Evolutionary conservation across 2,329 filamentous ascomycete species (phyloP), one percentile per base, ranked within the genome.

Genomic region (Talaromyces atroroseus): DNA sequence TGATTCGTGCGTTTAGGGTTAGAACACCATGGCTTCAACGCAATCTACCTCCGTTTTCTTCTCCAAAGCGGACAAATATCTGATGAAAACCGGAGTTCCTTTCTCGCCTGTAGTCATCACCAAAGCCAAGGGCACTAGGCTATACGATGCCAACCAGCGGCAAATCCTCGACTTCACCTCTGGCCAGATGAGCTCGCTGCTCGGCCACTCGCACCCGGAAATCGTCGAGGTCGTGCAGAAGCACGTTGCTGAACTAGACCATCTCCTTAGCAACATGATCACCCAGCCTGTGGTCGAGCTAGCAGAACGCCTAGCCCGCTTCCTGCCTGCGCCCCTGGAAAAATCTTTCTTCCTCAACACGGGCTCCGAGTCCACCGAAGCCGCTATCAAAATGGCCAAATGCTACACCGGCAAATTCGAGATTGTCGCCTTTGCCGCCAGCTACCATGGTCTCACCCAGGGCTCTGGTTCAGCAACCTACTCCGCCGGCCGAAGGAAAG

Each of bases 301-400:
- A 0, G 80, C 75, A 0, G 75, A 80, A 60, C 74, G 77, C 1
- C 70, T 85, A 4, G 78, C 76, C 16, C 66, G 67, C 1, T 64
- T 80, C 2, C 72, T 83, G 2, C 82, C 82, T 0, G 52, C 56
- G 0, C 62, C 66, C 0, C 76, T 81, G 0, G 49, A 52, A 29
- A 52, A 44, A 18, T 45, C 49, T 16, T 79, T 84, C 63, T 85
- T 85, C 59, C 71, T 84, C 10, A 81, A 73, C 51, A 85, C 82
- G 0, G 82, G 82, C 1, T 77, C 75, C 2, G 82, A 85, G 64
- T 78, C 74, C 46, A 82, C 78, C 58, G 84, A 88, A 61, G 82
- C 82, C 2, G 84, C 84, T 2, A 83, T 87, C 57, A 82, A 83
- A 56, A 76, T 87, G 61, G 84, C 84, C 3, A 87, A 87, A 62